Evolutionary conservation across 1,139 yeast species (phyloP), one percentile per base, ranked within the genome.

Genomic region (Candida gigantensis): DNA sequence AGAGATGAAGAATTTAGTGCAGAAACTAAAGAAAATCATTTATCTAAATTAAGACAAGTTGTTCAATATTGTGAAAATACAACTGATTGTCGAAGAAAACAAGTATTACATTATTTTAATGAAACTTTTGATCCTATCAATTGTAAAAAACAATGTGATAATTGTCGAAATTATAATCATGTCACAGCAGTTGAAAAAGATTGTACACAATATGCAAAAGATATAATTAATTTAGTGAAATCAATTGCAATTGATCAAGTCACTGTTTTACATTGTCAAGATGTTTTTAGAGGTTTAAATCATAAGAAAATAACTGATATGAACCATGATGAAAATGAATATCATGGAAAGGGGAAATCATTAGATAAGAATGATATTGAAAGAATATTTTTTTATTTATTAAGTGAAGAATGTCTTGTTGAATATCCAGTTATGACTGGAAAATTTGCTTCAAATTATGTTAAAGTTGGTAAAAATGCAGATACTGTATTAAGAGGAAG

Each of bases 21-120:
- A 23, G 74, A 62, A 12, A 84, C 85, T 30, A 82, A 81, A 45
- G 95, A 86, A 43, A 85, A 82, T 45, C 96, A 92, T 58, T 62
- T 81, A 44, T 77, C 80, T 23, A 85, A 88, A 56, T 65, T 92
- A 45, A 74, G 87, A 39, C 90, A 87, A 48, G 97, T 92, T 19
- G 79, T 86, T 43, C 92, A 86, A 52, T 94, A 89, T 55, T 92
- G 98, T 62, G 96, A 90, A 45, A 92, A 92, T 60, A 74, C 76
- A 5, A 81, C 89, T 5, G 97, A 90, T 58, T 92, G 99, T 57
- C 76, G 98, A 42, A 72, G 98, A 43, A 77, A 81, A 52, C 90
- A 89, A 49, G 96, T 92, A 4, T 65, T 92, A 37, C 92, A 86
- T 36, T 92, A 90, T 56, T 92, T 92, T 62, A 86, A 86, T 56